A percentile compares a stretch with the other conserved stretches of the same genome.
Evolutionary conservation across 2,329 filamentous ascomycete species (phyloP).

Genomic region (Aspergillus sojae): DNA sequence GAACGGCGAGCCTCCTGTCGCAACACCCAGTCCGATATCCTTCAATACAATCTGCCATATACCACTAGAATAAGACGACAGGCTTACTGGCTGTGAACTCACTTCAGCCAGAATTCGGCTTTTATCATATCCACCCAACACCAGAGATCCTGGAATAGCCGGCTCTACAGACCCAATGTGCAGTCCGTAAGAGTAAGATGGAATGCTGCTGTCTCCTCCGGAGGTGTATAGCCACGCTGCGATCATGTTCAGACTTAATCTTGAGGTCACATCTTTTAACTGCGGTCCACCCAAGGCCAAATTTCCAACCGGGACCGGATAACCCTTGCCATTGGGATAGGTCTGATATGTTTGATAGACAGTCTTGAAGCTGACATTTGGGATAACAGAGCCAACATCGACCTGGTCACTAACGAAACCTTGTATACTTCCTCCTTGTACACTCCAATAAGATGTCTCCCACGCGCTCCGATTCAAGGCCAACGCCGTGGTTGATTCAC

Average conservation of each 20-base stretch:
- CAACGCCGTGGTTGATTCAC: constrained; percentile 15
- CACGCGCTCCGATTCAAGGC: constrained; percentile 10
- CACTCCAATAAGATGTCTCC: constrained; percentile 19
- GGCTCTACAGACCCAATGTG: constrained; percentile 45
- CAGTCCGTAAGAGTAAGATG: constrained; percentile 47
- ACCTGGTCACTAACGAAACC: constrained; percentile 15
- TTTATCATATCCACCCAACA: constrained; percentile 47
- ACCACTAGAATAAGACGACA: constrained; percentile 10
- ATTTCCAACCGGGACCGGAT: constrained; percentile 23
- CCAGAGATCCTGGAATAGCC: constrained; percentile 38
- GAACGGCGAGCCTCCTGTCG: constrained; percentile 46
- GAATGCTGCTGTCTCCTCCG: constrained; percentile 22
- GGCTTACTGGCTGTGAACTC: constrained; percentile 20
- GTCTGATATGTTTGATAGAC: constrained; percentile 25
- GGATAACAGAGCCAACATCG: constrained; percentile 9
- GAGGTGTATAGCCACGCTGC: constrained; percentile 17
- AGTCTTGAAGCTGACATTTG: constrained; percentile 22
- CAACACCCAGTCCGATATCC: constrained; percentile 48
- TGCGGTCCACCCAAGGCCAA: constrained; percentile 21
- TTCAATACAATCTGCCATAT: constrained; percentile 29
- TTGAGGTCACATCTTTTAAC: constrained; percentile 6
- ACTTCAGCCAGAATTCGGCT: constrained; percentile 39
- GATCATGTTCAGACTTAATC: constrained; percentile 15
- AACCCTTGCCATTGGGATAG: constrained; percentile 22
- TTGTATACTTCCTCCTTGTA: constrained; percentile 16